Base-by-base conservation (phyloP, 768 basidiomycete species). In the Sporobolomyces roseus region DNA sequence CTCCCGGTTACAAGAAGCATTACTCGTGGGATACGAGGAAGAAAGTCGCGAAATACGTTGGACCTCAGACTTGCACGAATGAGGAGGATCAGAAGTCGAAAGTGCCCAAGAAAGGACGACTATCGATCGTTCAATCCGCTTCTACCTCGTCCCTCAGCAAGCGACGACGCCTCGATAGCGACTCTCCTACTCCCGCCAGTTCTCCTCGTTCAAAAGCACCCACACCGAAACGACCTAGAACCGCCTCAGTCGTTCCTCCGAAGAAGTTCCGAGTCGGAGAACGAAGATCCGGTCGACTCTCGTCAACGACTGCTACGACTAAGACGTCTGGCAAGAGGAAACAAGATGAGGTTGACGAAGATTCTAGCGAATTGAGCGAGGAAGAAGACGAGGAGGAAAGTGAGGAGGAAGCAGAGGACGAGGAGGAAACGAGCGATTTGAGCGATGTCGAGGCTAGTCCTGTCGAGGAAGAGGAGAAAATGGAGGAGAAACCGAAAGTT, bases 1-100 rank as follows among this genome's bases (percentile, higher is more conserved):
- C 72, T 7, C 61, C 61, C 1, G 64, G 61, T 9, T 73, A 73
- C 65, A 10, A 3, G 1, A 16, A 60, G 25, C 54, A 73, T 32
- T 73, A 73, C 67, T 14, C 1, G 0, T 73, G 68, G 67, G 68
- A 73, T 46, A 1, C 23, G 9, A 51, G 27, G 30, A 45, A 27
- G 32, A 59, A 45, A 41, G 4, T 23, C 13, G 61, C 58, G n/a
- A 49, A 32, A 19, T 73, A 73, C 45, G 29, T 21, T 19, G 72
- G 72, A 8, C 61, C 61, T 43, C 50, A 32, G 30, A 14, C 3
- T 12, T 55, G 36, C 32, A 17, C 17, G 2, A 36, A 46, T 49
- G 55, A 36, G 10, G 36, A 50, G 8, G 50, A 43, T 27, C 25
- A 50, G 29, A 17, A 38, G 23, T 25, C 13, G 23, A 32, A 36